A percentile compares a stretch with the other conserved stretches of the same genome.
phyloP scores from a whole-genome alignment of 352 stramenopile genomes.

The Pythium aristosporum region DNA sequence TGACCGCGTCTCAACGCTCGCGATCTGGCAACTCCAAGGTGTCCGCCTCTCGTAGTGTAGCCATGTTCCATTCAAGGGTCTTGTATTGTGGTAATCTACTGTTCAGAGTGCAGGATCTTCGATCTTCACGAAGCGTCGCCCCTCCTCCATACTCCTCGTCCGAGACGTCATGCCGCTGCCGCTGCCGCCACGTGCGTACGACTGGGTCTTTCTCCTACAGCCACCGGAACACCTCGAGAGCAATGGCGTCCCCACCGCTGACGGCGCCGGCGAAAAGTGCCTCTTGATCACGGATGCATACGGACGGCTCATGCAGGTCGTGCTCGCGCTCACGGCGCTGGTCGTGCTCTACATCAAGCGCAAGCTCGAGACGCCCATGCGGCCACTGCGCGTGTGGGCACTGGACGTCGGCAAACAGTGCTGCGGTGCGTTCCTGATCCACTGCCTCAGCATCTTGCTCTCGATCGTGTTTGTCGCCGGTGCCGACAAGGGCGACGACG shows the following conservation, averaged over 20 bases:
- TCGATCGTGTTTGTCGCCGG: slow-evolving; percentile 55
- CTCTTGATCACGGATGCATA: slow-evolving; percentile 74
- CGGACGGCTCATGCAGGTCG: slow-evolving; percentile 52
- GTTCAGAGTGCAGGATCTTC: neutral
- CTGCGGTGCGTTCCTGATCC: slow-evolving; percentile 54
- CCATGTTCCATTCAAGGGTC: slow-evolving; percentile 6
- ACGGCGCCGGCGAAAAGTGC: slow-evolving; percentile 40
- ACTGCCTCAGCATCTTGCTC: slow-evolving; percentile 60
- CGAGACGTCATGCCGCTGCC: neutral
- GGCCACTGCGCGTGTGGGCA: slow-evolving; percentile 64
- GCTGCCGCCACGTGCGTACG: slow-evolving; percentile 8
- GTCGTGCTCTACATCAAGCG: slow-evolving; percentile 78
- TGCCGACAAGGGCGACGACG: slow-evolving; percentile 43
- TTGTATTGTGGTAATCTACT: neutral
- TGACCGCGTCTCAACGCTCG: slow-evolving; percentile 42
- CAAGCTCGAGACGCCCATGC: slow-evolving; percentile 72
- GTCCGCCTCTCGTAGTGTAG: slow-evolving; percentile 16
- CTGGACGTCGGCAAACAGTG: slow-evolving; percentile 75
- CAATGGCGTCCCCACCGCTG: neutral
- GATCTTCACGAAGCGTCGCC: neutral
- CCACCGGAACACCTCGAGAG: neutral
- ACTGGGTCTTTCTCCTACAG: slow-evolving; percentile 20
- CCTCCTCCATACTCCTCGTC: neutral
- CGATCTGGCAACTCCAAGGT: slow-evolving; percentile 45
- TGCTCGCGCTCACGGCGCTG: slow-evolving; percentile 47